Base-by-base conservation (phyloP, 116 monocot genomes). In the Phalaenopsis hybrid region DNA sequence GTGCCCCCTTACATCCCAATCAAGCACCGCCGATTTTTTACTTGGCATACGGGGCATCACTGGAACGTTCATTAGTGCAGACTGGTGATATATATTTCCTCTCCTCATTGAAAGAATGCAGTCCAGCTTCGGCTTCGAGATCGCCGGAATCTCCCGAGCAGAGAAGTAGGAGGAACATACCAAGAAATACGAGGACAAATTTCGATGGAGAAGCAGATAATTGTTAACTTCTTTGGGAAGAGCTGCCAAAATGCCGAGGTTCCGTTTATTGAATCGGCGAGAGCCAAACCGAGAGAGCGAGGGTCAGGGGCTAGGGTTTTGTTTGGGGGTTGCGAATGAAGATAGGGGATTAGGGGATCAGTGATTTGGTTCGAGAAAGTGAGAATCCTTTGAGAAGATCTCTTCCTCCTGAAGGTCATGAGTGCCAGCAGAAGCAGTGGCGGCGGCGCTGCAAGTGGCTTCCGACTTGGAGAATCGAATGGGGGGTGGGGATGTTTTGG, bases 21-120 rank as follows among this genome's bases (percentile, higher is more conserved):
- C 79, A 23, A 45, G 88, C 72, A 25, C 57, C 0, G 57, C 33
- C 67, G n/a, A 48, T 59, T 37, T 51, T 57, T 51, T 79, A 61
- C 33, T 44, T 33, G 46, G 2, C 83, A 79, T 83, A 31, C 49
- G 61, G 11, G 72, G 79, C 43, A 72, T 68, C 72, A 88, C 72
- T 43, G 91, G 91, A 1, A 93, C 87, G 44, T 88, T 91, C 74
- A 93, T 83, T 46, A 91, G 91, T 17, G 85, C 89, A 16, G 91
- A 91, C 78, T 91, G 88, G 73, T 85, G 89, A 18, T 81, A 75
- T 18, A 83, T 81, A 51, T 80, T 45, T 4, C 81, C 82, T 0
- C 44, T 55, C 20, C 16, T 58, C 58, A 58, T 16, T 17, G 58
- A 58, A 17, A 58, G 58, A 58, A 58, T 7, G 58, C 12, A 15